Conservation (phyloP, 2,329 filamentous ascomycete species). For the Didymella exigua region DNA sequence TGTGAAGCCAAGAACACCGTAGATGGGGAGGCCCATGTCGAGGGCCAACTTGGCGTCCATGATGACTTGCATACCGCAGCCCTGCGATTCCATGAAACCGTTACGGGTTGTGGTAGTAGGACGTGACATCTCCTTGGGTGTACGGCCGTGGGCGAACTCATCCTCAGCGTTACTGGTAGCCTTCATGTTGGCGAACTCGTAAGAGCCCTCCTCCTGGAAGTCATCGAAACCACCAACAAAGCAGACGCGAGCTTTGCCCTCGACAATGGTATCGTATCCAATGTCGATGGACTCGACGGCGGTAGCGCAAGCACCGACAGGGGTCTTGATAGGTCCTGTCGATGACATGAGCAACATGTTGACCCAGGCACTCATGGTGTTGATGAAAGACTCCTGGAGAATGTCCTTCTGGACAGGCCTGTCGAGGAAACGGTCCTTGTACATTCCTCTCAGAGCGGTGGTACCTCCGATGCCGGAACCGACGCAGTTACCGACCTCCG, state of each 20-base stretch:
- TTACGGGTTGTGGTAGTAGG: slow-evolving; percentile 95
- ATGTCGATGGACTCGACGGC: slow-evolving; percentile 97
- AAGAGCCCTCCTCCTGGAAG: slow-evolving; percentile 98
- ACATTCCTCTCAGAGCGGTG: slow-evolving; percentile 92
- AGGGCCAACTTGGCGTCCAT: slow-evolving; percentile 96
- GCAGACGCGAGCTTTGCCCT: slow-evolving; percentile 96
- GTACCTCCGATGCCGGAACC: slow-evolving; percentile 98
- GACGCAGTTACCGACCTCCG: slow-evolving; percentile 96
- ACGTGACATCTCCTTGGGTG: slow-evolving; percentile 95
- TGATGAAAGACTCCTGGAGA: slow-evolving; percentile 99
- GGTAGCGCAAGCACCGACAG: slow-evolving; percentile 95
- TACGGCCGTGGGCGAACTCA: slow-evolving; percentile 93
- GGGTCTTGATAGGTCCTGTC: slow-evolving; percentile 97
- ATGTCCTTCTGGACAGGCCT: slow-evolving; percentile 99
- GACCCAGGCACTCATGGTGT: slow-evolving; percentile 99
- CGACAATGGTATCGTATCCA: slow-evolving; percentile 96
- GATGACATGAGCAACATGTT: slow-evolving; percentile 99
- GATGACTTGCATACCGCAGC: slow-evolving; percentile 96
- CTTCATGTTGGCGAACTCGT: slow-evolving; percentile 99
- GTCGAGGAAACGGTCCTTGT: slow-evolving; percentile 95
- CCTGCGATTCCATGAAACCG: slow-evolving; percentile 99
- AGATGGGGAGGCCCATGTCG: slow-evolving; percentile 98
- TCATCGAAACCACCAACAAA: slow-evolving; percentile 99
- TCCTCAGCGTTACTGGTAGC: slow-evolving; percentile 98
- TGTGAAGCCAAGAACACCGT: slow-evolving; percentile 90